phyloP scores from a whole-genome alignment of 352 stramenopile species.

The Pythium insidiosum region DNA sequence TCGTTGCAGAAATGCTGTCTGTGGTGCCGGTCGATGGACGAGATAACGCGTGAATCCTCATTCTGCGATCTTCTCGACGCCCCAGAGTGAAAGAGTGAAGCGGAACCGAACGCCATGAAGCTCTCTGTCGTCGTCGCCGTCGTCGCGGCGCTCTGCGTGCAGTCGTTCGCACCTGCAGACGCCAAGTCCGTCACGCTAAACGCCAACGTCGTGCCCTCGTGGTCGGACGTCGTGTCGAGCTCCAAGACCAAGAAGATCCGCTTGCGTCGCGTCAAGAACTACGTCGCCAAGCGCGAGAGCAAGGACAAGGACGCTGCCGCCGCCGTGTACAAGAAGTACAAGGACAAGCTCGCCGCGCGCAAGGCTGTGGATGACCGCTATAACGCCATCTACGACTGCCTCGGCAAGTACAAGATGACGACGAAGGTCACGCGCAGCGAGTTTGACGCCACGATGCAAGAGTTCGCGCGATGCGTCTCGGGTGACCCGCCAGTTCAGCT shows the following conservation, averaged over 20 bases:
- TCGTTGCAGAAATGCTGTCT: no score
- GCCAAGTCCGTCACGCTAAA: background rate
- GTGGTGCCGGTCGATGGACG: no score
- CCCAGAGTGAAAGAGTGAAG: no score
- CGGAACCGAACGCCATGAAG: background rate
- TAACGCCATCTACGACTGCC: background rate
- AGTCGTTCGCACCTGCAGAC: background rate
- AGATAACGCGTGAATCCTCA: no score
- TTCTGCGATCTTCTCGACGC: no score
- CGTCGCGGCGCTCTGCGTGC: background rate
- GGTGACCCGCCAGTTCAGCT: background rate
- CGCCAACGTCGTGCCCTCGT: constrained; percentile 5
- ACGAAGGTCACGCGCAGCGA: background rate
- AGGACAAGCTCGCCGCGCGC: background rate
- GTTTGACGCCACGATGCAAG: background rate
- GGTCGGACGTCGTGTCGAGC: background rate
- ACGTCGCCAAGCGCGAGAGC: background rate
- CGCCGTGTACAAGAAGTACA: background rate
- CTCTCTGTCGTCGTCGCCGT: background rate
- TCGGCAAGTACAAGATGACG: background rate
- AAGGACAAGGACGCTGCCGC: background rate
- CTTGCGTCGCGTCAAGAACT: background rate
- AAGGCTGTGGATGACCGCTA: background rate
- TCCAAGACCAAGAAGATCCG: background rate
- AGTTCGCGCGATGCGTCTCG: background rate